Percentiles rank a stretch among this genome's conserved stretches.
Evolutionary conservation across 768 basidiomycete genomes (phyloP).

Genomic region (Lactifluus subvellereus): DNA sequence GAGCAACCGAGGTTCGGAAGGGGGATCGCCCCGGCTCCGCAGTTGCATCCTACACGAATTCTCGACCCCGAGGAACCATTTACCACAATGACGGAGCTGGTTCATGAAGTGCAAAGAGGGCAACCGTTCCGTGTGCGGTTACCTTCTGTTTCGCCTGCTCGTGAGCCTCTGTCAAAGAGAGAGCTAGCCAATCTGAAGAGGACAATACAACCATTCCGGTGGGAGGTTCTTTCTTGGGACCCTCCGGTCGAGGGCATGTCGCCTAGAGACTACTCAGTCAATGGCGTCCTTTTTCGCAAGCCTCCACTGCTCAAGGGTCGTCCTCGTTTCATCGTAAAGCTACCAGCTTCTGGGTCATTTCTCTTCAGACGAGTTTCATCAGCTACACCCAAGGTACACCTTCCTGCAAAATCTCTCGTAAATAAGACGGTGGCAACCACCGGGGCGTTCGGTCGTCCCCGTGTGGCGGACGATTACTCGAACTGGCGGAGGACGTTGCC

Average conservation of each 20-base stretch:
- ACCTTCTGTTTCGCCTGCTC: conserved; percentile 38
- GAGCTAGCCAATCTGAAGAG: conserved; percentile 43
- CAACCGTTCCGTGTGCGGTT: conserved; percentile 38
- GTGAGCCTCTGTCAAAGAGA: conserved; percentile 43
- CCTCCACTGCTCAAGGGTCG: conserved; percentile 33
- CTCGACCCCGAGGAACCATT: conserved; percentile 16
- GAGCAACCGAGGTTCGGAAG: conserved; percentile 11
- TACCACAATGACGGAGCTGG: conserved; percentile 26
- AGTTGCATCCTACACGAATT: conserved; percentile 1
- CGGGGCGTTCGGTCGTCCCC: conserved; percentile 31
- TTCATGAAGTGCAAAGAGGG: conserved; percentile 23
- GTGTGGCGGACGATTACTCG: conserved; percentile 32
- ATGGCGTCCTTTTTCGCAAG: conserved; percentile 58
- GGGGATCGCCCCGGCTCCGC: neutral
- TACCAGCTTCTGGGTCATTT: conserved; percentile 31
- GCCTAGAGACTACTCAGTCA: conserved; percentile 53
- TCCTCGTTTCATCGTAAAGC: conserved; percentile 32
- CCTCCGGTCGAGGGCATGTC: conserved; percentile 65
- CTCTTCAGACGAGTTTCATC: conserved; percentile 12
- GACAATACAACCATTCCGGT: conserved; percentile 38
- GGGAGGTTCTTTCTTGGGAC: conserved; percentile 65
- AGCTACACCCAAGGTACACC: conserved; percentile 35
- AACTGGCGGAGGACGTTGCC: conserved; percentile 37
- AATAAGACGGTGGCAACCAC: conserved; percentile 1
- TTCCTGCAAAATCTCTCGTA: conserved; percentile 31